These are phyloP conservation scores for Nannochloropsis salina DNA, from an alignment of 108 stramenopile genomes.

Conservation along the genomic window DNA sequence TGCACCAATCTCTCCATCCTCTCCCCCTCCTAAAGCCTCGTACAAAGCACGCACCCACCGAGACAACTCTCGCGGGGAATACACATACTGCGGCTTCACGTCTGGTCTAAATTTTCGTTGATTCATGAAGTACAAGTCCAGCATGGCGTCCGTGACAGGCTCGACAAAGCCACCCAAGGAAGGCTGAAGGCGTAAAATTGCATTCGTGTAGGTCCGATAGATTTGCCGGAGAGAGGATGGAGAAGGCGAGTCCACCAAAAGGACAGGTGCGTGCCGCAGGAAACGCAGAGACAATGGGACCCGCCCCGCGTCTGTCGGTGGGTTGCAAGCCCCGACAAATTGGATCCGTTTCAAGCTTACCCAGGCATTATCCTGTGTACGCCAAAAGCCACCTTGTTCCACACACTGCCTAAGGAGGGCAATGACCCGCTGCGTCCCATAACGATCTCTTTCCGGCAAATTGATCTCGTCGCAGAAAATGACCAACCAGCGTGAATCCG, in stretches of 20 bases:
- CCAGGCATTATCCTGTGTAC: constrained; percentile 75
- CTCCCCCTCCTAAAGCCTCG: constrained; percentile 68
- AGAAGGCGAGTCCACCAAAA: constrained; percentile 92
- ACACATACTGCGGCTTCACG: constrained; percentile 92
- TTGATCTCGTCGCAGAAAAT: constrained; percentile 99
- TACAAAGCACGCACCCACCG: constrained; percentile 95
- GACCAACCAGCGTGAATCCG: constrained; percentile 77
- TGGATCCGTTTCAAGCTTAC: constrained; percentile 86
- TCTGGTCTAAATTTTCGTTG: constrained; percentile 75
- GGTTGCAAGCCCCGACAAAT: constrained; percentile 92
- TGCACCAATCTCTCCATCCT: constrained; percentile 68
- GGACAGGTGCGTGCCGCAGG: constrained; percentile 87
- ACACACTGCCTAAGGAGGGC: constrained; percentile 93
- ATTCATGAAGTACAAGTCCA: constrained; percentile 85
- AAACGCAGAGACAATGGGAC: constrained; percentile 80
- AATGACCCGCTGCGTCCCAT: constrained; percentile 93
- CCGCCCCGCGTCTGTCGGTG: constrained; percentile 95
- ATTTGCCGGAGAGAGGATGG: constrained; percentile 84
- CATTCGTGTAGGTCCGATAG: constrained; percentile 87
- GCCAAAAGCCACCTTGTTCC: constrained; percentile 97
- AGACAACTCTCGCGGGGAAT: constrained; percentile 93
- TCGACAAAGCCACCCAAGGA: constrained; percentile 77
- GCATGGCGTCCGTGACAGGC: constrained; percentile 91
- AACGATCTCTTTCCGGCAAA: constrained; percentile 84
- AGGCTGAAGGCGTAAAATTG: constrained; percentile 89